These are phyloP conservation scores for Ophiostoma novo-ulmi DNA, from an alignment of 2,329 filamentous ascomycete genomes.

Conservation along the genomic window DNA sequence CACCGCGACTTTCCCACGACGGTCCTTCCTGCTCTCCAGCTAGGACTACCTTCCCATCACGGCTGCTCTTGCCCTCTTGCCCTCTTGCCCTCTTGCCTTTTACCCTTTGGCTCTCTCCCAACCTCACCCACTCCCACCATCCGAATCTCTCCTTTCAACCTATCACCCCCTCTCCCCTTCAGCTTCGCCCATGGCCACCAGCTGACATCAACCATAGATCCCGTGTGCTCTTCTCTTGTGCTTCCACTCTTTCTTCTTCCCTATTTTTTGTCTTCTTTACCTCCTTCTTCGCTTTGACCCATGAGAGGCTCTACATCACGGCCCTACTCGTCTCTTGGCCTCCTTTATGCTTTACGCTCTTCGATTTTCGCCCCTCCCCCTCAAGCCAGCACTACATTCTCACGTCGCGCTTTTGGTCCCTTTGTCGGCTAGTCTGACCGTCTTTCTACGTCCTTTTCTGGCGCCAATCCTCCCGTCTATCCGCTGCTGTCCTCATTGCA, in stretches of 20 bases:
- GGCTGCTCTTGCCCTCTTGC: constrained; percentile 10
- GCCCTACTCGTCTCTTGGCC: not conserved
- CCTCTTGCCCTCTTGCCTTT: too few species aligned
- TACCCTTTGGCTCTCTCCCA: not conserved
- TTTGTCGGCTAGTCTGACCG: not conserved
- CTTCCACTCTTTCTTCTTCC: not conserved
- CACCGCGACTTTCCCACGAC: constrained; percentile 22
- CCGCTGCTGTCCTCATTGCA: constrained; percentile 1
- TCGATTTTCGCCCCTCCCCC: constrained; percentile 1
- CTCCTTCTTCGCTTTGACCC: not conserved
- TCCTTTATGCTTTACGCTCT: not conserved
- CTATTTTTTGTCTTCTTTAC: not conserved
- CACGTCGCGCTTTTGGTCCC: constrained; percentile 15
- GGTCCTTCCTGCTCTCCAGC: not conserved
- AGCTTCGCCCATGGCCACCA: constrained; percentile 16
- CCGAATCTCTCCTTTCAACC: not conserved
- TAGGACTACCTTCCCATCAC: constrained; percentile 15
- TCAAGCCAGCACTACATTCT: not conserved
- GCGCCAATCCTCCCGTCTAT: not conserved
- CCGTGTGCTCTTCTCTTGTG: not conserved
- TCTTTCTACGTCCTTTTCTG: constrained; percentile 10
- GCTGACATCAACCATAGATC: constrained; percentile 17
- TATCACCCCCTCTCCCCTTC: constrained; percentile 8
- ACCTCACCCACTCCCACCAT: constrained; percentile 3
- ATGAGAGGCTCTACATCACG: not conserved